Conservation (phyloP, 768 basidiomycete genomes). For the Sarcodon aspratus region DNA sequence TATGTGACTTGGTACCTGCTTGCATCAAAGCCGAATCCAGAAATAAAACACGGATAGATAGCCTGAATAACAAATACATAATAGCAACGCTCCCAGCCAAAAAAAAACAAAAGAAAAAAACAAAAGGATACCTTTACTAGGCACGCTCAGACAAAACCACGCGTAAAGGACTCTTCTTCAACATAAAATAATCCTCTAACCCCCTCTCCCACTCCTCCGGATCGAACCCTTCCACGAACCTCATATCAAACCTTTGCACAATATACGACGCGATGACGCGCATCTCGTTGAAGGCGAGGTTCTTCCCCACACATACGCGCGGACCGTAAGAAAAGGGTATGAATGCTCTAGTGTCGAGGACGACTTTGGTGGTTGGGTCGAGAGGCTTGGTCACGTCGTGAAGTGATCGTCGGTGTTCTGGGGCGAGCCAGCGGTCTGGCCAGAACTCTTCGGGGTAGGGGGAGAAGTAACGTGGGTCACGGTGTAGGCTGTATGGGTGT, state of each 20-base stretch:
- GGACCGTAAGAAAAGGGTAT: slow-evolving; percentile 36
- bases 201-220: slow-evolving; percentile 16
- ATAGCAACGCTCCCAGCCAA: no score
- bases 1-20: no score
- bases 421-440: slow-evolving; percentile 30
- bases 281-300: slow-evolving; percentile 31
- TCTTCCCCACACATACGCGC: slow-evolving; percentile 32
- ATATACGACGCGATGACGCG: slow-evolving; percentile 24
- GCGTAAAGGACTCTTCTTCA: not conserved
- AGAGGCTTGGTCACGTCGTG: slow-evolving; percentile 1
- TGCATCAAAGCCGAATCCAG: no score
- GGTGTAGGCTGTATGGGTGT: slow-evolving; percentile 29
- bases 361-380: not conserved
- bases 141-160: not conserved
- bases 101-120: no score
- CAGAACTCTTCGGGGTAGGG: slow-evolving; percentile 26
- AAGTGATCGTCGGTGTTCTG: slow-evolving; percentile 1
- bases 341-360: slow-evolving; percentile 25
- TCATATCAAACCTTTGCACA: slow-evolving; percentile 29
- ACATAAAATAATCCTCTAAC: slow-evolving; percentile 2
- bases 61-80: no score
- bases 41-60: no score
- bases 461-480: slow-evolving; percentile 31
- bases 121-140: no score
- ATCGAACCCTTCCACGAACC: slow-evolving; percentile 26